Conservation (phyloP, 306 rosid genomes). For the Carpinus viminea region DNA sequence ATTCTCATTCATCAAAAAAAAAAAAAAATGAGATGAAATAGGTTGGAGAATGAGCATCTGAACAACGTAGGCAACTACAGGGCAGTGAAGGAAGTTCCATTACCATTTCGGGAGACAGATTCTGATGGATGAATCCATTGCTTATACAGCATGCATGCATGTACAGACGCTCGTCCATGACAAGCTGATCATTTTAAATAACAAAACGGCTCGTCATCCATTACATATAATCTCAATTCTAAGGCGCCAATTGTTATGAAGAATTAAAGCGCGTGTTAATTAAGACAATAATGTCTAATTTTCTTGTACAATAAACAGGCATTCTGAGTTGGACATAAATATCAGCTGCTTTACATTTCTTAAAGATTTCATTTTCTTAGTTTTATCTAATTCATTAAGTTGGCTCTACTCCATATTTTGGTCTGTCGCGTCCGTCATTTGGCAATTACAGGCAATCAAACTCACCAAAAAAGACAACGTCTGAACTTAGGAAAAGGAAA, state of each 20-base stretch:
- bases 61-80: slow-evolving; percentile 82
- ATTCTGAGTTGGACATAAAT: slow-evolving; percentile 23
- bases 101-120: slow-evolving; percentile 74
- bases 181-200: slow-evolving; percentile 33
- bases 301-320: slow-evolving; percentile 27
- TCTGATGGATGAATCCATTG: slow-evolving; percentile 56
- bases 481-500: neutral
- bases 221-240: slow-evolving; percentile 28
- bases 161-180: slow-evolving; percentile 22
- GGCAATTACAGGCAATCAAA: neutral
- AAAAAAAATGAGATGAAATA: slow-evolving; percentile 17
- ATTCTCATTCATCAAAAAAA: too few relatives aligned
- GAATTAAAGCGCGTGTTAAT: slow-evolving; percentile 13
- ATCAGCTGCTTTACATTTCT: slow-evolving; percentile 9
- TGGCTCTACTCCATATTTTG: neutral
- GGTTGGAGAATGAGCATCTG: slow-evolving; percentile 94
- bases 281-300: slow-evolving; percentile 21
- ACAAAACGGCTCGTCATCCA: slow-evolving; percentile 26
- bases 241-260: slow-evolving; percentile 31
- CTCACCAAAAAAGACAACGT: neutral
- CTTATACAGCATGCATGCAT: neutral
- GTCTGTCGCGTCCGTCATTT: neutral
- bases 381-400: neutral
- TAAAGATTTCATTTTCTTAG: neutral
- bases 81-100: slow-evolving; percentile 81